These are phyloP conservation scores for Sherardia arvensis DNA, from an alignment of 257 asterid species.

Conservation along the genomic window DNA sequence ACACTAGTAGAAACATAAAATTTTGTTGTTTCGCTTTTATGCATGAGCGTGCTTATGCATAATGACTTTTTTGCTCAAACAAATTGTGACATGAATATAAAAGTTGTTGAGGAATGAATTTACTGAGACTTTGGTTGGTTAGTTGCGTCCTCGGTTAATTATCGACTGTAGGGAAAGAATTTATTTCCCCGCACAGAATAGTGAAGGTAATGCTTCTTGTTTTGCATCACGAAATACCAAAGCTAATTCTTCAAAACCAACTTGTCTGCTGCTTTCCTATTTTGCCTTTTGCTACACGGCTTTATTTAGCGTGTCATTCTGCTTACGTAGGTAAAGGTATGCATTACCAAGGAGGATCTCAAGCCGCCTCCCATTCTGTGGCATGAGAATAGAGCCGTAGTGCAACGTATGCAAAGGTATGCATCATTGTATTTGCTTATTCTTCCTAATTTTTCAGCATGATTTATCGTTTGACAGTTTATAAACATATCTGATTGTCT, in stretches of 20 bases:
- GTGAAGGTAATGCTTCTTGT: background rate
- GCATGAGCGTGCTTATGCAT: background rate
- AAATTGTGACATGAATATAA: background rate
- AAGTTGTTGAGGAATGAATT: background rate
- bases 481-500: background rate
- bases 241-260: background rate
- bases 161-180: background rate
- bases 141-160: background rate
- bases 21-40: background rate
- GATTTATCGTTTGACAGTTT: background rate
- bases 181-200: background rate
- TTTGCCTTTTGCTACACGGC: background rate
- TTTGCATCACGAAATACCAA: background rate
- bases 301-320: constrained; percentile 5
- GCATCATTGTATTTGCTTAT: constrained; percentile 1
- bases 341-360: constrained; percentile 21
- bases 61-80: too few species aligned
- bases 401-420: constrained; percentile 28
- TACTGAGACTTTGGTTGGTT: background rate
- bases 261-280: background rate
- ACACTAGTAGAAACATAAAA: too few species aligned
- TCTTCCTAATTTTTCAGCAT: background rate
- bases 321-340: constrained; percentile 14
- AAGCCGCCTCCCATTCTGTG: constrained; percentile 28
- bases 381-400: constrained; percentile 32